phyloP scores from a whole-genome alignment of 495 filamentous ascomycete species.

The Hyaloscypha hepaticicola region DNA sequence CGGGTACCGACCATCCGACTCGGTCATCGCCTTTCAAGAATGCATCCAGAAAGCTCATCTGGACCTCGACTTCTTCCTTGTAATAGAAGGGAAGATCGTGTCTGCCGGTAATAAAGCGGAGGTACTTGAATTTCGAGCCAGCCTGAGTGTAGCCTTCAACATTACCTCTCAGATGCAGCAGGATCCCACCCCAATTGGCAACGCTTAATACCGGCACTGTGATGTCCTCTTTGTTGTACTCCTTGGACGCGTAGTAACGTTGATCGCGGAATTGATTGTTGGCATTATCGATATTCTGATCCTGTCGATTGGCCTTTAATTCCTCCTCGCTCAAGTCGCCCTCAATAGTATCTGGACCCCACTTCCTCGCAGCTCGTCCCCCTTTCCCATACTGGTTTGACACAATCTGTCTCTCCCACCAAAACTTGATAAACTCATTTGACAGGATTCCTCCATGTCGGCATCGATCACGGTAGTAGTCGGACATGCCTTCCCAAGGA shows the following conservation, averaged over 20 bases:
- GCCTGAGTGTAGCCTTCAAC: constrained; percentile 60
- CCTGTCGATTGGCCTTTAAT: constrained; percentile 48
- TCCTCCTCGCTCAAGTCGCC: constrained; percentile 55
- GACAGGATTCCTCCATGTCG: constrained; percentile 64
- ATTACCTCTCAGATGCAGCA: constrained; percentile 63
- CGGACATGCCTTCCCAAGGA: constrained; percentile 47
- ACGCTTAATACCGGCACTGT: constrained; percentile 59
- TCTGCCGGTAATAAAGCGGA: constrained; percentile 65
- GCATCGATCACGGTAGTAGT: constrained; percentile 43
- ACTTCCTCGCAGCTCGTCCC: constrained; percentile 41
- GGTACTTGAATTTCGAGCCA: constrained; percentile 61
- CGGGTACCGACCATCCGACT: constrained; percentile 53
- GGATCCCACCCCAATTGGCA: constrained; percentile 60
- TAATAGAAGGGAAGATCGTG: constrained; percentile 76
- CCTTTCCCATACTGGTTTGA: constrained; percentile 61
- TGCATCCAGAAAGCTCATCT: constrained; percentile 63
- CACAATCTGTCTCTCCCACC: constrained; percentile 65
- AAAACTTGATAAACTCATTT: constrained; percentile 60
- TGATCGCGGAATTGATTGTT: constrained; percentile 56
- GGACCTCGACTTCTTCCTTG: constrained; percentile 60
- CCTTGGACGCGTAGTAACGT: constrained; percentile 59
- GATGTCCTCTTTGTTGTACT: constrained; percentile 59
- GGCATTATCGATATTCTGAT: constrained; percentile 60
- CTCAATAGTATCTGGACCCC: constrained; percentile 57
- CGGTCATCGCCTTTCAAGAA: constrained; percentile 65